A percentile compares a stretch with the other conserved stretches of the same genome.
Conservation (phyloP, 1,284 basidiomycete genomes). For the Cerioporus squamosus region DNA sequence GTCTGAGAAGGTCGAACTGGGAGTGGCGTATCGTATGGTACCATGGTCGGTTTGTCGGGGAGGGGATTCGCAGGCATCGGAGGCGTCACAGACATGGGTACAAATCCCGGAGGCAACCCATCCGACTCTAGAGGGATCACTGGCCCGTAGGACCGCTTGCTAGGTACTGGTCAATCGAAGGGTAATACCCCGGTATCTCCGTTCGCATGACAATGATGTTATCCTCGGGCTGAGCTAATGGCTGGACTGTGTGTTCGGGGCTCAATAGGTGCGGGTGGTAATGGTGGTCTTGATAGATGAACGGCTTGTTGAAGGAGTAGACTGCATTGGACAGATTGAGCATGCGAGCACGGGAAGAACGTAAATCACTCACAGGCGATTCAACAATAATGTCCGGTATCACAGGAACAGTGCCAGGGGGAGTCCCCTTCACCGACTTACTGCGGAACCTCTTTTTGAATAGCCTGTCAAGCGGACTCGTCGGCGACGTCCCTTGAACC, state of each 20-base stretch:
- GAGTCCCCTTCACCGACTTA: conserved; percentile 9
- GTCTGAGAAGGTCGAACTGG: conserved; percentile 4
- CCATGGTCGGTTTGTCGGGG: background rate
- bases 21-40: background rate
- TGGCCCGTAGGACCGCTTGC: conserved; percentile 6
- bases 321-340: conserved; percentile 2
- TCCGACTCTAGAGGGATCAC: conserved; percentile 12
- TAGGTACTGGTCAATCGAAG: conserved; percentile 11
- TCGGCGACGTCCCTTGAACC: conserved; percentile 6
- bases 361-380: conserved; percentile 19
- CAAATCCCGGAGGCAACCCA: conserved; percentile 24
- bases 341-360: background rate
- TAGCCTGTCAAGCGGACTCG: conserved; percentile 19
- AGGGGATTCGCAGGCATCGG: conserved; percentile 1
- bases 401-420: background rate
- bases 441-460: conserved; percentile 24
- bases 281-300: conserved; percentile 13
- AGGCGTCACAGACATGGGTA: conserved; percentile 17
- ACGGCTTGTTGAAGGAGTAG: conserved; percentile 16
- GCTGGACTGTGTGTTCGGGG: conserved; percentile 18
- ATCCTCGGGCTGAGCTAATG: conserved; percentile 15
- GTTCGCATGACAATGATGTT: conserved; percentile 21
- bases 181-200: conserved; percentile 17
- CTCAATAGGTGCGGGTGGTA: conserved; percentile 26
- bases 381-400: conserved; percentile 29